Conservation (phyloP, 768 basidiomycete genomes). For the Termitomyces sp. region DNA sequence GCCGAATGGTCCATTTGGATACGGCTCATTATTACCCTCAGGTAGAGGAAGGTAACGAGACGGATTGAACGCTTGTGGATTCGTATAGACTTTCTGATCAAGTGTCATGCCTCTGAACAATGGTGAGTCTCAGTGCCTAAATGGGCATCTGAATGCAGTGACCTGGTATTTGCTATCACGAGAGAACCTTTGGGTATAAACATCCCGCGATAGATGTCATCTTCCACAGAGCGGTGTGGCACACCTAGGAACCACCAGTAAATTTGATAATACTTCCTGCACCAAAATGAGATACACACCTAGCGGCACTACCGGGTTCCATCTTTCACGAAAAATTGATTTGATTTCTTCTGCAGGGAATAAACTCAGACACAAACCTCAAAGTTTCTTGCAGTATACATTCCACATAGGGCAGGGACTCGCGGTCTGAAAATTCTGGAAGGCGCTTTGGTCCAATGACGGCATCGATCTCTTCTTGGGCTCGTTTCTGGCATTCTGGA, state of each 20-base stretch:
- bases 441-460: not conserved
- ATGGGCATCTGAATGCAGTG: not conserved
- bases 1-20: constrained; percentile 15
- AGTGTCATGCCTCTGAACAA: constrained; percentile 32
- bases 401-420: constrained; percentile 1
- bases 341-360: not conserved
- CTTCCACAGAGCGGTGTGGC: not conserved
- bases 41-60: constrained; percentile 28
- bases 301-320: not conserved
- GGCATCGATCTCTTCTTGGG: constrained; percentile 1
- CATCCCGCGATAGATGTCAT: not conserved
- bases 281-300: not conserved
- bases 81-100: constrained; percentile 26
- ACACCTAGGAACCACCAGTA: not conserved
- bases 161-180: not conserved
- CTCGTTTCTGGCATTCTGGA: constrained; percentile 3
- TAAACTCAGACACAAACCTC: constrained; percentile 9
- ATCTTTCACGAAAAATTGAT: not conserved
- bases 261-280: not conserved
- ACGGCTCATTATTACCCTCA: constrained; percentile 9
- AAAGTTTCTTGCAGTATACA: not conserved
- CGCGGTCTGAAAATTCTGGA: not conserved
- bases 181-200: not conserved
- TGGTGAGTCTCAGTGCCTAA: constrained; percentile 11
- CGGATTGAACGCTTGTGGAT: constrained; percentile 36